These are phyloP conservation scores for Monosporascus ibericus DNA, from an alignment of 2,329 filamentous ascomycete species.

Conservation along the genomic window DNA sequence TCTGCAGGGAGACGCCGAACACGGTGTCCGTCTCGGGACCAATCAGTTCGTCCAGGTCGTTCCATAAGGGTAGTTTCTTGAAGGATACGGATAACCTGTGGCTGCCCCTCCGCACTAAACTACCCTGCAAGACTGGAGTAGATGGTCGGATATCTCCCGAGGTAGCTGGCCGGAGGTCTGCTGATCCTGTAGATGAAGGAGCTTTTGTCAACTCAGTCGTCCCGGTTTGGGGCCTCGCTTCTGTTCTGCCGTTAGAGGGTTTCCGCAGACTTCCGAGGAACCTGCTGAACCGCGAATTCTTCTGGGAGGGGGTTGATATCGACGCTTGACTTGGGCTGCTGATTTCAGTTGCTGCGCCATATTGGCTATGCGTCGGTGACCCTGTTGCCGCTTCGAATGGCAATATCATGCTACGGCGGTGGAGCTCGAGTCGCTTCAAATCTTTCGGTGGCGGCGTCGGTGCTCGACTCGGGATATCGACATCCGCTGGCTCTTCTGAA, in stretches of 20 bases:
- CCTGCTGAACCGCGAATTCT: neutral
- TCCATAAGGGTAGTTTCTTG: constrained; percentile 27
- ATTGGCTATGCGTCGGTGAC: constrained; percentile 11
- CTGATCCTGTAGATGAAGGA: too few relatives aligned
- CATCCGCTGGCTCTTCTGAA: constrained; percentile 12
- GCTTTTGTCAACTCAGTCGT: constrained; percentile 2
- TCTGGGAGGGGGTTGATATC: neutral
- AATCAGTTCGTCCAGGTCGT: constrained; percentile 11
- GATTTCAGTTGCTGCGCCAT: constrained; percentile 15
- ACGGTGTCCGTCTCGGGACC: constrained; percentile 24
- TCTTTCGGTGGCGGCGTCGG: constrained; percentile 28
- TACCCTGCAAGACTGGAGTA: constrained; percentile 22
- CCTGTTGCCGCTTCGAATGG: constrained; percentile 15
- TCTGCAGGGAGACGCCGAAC: constrained; percentile 34
- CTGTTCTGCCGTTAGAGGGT: neutral
- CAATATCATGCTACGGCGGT: constrained; percentile 18
- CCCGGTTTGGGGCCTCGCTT: neutral
- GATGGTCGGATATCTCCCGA: constrained; percentile 14
- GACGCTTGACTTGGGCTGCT: neutral
- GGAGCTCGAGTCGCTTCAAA: constrained; percentile 20
- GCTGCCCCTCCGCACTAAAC: constrained; percentile 22
- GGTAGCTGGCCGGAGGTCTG: constrained; percentile 17
- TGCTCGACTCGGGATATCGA: constrained; percentile 21
- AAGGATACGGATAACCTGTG: constrained; percentile 27
- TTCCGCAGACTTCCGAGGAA: neutral